Evolutionary conservation across 805 yeast species (phyloP).

Genomic region (Zygotorulaspora danielsina): DNA sequence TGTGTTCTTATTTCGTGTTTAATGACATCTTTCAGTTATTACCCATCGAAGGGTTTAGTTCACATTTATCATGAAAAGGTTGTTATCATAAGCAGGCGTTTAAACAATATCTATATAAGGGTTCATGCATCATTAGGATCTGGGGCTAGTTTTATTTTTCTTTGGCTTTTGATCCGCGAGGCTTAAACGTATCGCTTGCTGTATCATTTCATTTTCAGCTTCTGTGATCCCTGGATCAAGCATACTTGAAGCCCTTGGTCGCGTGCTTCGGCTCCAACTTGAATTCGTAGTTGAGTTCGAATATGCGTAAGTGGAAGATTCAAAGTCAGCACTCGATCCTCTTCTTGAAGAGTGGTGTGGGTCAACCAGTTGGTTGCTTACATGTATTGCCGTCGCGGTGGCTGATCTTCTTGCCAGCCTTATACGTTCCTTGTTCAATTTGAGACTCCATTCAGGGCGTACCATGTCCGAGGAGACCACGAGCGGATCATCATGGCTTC

Average conservation of each 20-base stretch:
- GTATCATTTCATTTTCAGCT: constrained; percentile 72
- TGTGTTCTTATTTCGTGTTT: no score
- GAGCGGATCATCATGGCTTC: constrained; percentile 62
- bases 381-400: constrained; percentile 90
- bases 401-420: constrained; percentile 84
- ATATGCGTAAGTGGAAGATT: neutral
- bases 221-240: constrained; percentile 32
- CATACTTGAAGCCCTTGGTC: constrained; percentile 16
- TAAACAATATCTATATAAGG: neutral
- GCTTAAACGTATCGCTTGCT: constrained; percentile 75
- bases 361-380: constrained; percentile 65
- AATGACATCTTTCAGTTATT: no score
- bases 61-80: no score
- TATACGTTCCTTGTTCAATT: constrained; percentile 64
- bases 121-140: neutral
- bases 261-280: constrained; percentile 13
- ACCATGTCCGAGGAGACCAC: constrained; percentile 78
- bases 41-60: no score
- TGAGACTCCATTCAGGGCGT: constrained; percentile 89
- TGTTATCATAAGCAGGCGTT: constrained; percentile 1
- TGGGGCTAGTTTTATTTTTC: constrained; percentile 4
- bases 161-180: constrained; percentile 45
- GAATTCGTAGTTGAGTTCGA: neutral
- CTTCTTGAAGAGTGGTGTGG: constrained; percentile 27
- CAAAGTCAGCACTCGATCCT: constrained; percentile 18